Evolutionary conservation across 805 yeast genomes (phyloP), one percentile per base, ranked within the genome.

Genomic region (Monosporozyma siamensis): DNA sequence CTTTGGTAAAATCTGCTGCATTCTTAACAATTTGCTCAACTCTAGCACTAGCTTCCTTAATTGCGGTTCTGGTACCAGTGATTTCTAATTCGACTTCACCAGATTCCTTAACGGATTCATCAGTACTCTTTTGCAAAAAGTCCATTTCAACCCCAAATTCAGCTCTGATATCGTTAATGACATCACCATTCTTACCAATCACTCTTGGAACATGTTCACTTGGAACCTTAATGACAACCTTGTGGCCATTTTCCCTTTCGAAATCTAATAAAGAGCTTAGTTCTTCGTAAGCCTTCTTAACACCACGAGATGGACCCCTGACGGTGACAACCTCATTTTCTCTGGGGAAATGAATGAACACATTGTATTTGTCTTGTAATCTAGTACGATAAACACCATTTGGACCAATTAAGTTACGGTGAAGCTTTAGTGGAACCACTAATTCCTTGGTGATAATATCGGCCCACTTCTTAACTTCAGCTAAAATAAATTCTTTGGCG

Each of bases 251-350:
- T 53, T 85, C 95, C 55, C 75, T 80, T 64, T 89, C 97, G 62
- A 82, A 92, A 51, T 82, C 81, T 51, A 85, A 70, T 48, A 94
- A 72, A 44, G 88, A 96, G 52, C 74, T 72, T 56, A 94, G 67
- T 68, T 89, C 97, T 48, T 80, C 89, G 59, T 77, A 78, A 26
- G 94, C 94, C 59, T 80, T 79, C 26, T 77, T 71, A 26, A 84
- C 97, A 52, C 90, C 92, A 64, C 80, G 82, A 21, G 97, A 84
- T 39, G 97, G 95, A 43, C 97, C 97, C 55, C 80, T 79, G 45
- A 90, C 74, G 24, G 72, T 67, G 34, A 74, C 69, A 34, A 82
- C 79, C 52, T 84, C 92, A 44, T 68, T 70, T 30, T 68, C 69
- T 48, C 72, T 63, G 27, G 95, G 94, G 71, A 92, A 87, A 54